Evolutionary conservation across 1,139 yeast genomes (phyloP), one percentile per base, ranked within the genome.

Genomic region (Groenewaldozyma sp.): DNA sequence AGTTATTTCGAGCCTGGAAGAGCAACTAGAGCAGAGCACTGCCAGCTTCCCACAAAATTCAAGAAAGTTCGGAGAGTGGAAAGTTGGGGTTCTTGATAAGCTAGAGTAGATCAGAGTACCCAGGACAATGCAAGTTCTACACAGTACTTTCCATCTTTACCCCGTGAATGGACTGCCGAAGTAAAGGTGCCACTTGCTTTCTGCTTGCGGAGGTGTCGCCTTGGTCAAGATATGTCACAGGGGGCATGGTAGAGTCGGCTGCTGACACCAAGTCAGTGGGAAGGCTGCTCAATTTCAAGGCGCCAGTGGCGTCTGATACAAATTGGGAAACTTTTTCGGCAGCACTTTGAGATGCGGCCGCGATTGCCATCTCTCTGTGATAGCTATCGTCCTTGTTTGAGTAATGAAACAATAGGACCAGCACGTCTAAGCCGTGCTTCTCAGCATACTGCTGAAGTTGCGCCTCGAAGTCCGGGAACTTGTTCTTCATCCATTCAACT

Each of bases 111-210:
- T 13, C n/a, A 5, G 16, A 13, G 22, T 22, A 16, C 19, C 21
- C 11, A 22, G 26, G 14, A 7, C 26, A 16, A 7, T 22, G 26
- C 26, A 11, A 11, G 11, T 22, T 7, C 11, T 22, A 7, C 26
- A 7, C 7, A 22, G 26, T n/a, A n/a, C 43, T 28, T 3, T 42
- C 36, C 17, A 50, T 34, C 10, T 46, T 37, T 13, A 44, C 45
- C 9, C 53, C 55, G 18, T 53, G 53, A 13, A 58, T 34, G 4
- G 45, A 40, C 10, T 47, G 41, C 19, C 62, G 50, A 18, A 60
- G 37, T 20, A 55, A 37, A 1, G 95, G 94, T 6, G 83, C 94
- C n/a, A 87, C 84, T 56, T 82, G 93, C 55, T 87, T 87, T 50
- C 96, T 70, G 24, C 91, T 81, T 1, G 88, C 87, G 3, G 62